Evolutionary conservation across 257 asterid genomes (phyloP), one percentile per base, ranked within the genome.

Genomic region (Jacaranda copaia): DNA sequence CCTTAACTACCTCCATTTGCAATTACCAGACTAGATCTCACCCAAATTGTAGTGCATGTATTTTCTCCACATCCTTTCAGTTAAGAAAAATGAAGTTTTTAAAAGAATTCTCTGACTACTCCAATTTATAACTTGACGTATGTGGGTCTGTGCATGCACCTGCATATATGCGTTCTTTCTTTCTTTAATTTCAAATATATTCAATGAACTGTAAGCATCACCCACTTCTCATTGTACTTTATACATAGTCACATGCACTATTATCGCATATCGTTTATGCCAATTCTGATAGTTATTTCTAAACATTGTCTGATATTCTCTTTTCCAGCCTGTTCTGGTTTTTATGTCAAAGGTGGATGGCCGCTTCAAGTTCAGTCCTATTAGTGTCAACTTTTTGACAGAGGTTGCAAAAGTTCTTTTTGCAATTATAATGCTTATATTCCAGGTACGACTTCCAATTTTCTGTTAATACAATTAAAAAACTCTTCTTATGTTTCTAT

Each of bases 291-390:
- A 62, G 69, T 48, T 59, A 59, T 72, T 64, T n/a, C 68, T 76
- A 58, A 72, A 43, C 56, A 55, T 76, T 63, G 64, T 69, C 57
- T 81, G 42, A 36, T 16, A 36, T 67, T 79, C 70, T 75, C 72
- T 78, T 71, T 79, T 87, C 86, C 78, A 94, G 98, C 98, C 98
- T 76, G 81, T 94, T 81, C 81, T 94, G 89, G 98, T 96, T 49
- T 96, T 75, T 80, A 94, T 92, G 98, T 94, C 98, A 60, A 96
- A 96, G 81, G 99, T 93, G 73, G 98, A 96, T 82, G 99, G 98
- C 73, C 90, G 85, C 80, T 93, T 92, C 88, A 86, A 87, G 65
- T 96, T 93, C 85, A 96, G 97, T 88, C 98, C 99, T 70, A 90
- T 96, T 59, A 93, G 99, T 74, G 98, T 96, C 83, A 96, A 96